Percentiles rank a stretch among this genome's conserved stretches.
These are phyloP conservation scores for Suhomyces kilbournensis DNA, from an alignment of 805 yeast genomes.

Conservation along the genomic window DNA sequence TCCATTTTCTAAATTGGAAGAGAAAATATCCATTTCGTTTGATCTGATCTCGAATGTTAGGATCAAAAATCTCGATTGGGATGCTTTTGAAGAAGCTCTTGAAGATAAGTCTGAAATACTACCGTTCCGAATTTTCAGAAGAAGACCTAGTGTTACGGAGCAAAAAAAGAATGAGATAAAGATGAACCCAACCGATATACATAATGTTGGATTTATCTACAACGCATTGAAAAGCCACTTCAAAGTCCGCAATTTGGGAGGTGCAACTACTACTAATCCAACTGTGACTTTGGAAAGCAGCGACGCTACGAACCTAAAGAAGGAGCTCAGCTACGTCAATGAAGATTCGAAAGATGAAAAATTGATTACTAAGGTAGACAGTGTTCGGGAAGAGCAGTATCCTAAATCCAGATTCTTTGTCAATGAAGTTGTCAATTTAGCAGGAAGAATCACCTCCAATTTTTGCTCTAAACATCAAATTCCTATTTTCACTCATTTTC, in stretches of 20 bases:
- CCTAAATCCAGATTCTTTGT: slow-evolving; percentile 20
- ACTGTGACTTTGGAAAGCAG: slow-evolving; percentile 3
- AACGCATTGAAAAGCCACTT: slow-evolving; percentile 31
- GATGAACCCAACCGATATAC: slow-evolving; percentile 24
- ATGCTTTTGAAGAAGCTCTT: slow-evolving; percentile 27
- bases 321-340: slow-evolving; percentile 6
- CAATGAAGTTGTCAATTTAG: slow-evolving; percentile 25
- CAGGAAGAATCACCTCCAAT: slow-evolving; percentile 21
- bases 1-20: slow-evolving; percentile 25
- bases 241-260: slow-evolving; percentile 27
- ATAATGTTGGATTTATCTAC: slow-evolving; percentile 30
- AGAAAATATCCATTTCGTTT: slow-evolving; percentile 25
- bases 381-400: not conserved
- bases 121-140: slow-evolving; percentile 21
- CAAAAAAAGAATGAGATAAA: slow-evolving; percentile 1
- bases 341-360: slow-evolving; percentile 3
- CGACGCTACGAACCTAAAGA: slow-evolving; percentile 17
- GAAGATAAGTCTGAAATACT: slow-evolving; percentile 21
- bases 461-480: slow-evolving; percentile 18
- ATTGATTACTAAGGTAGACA: slow-evolving; percentile 5
- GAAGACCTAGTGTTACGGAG: slow-evolving; percentile 1
- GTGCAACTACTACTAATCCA: slow-evolving; percentile 21
- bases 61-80: slow-evolving; percentile 20
- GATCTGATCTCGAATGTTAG: slow-evolving; percentile 22
- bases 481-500: slow-evolving; percentile 18